Evolutionary conservation across 164 flowering plant species (phyloP), one percentile per base, ranked within the genome.

Genomic region (Litsea cubeba): DNA sequence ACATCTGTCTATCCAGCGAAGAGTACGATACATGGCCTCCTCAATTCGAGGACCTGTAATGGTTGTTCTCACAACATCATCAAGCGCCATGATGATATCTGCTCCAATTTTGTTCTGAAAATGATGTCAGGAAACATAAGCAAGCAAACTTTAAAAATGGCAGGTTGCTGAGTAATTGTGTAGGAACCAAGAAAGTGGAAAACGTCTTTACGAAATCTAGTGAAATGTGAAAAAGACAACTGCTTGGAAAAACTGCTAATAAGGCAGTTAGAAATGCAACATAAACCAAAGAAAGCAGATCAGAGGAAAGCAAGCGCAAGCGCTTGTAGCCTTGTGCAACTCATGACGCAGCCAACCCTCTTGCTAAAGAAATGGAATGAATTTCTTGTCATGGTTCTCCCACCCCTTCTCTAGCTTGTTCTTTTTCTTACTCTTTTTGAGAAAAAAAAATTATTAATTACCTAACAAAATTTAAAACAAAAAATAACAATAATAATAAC

Each of bases 21-120:
- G 88, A 49, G 99, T 96, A 10, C 98, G 96, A 81, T 95, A 86
- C 98, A 91, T 93, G 64, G 98, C 98, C 85, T 96, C 98, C 90
- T 96, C 94, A 72, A 96, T 84, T 71, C 98, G 78, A 72, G 97
- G 98, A 71, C 97, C 98, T 46, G 97, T 96, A 76, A 85, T 92
- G 69, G 99, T 93, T 49, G 98, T 93, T 79, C 73, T 90, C 50
- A 93, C 98, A 50, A 93, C 98, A 84, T 96, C 99, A 86, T 96
- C 99, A 76, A 96, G 97, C 69, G 98, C 99, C 99, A 94, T 96
- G 65, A 96, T 96, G 69, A 94, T 94, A 83, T 96, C 99, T 75
- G 98, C 98, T 77, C 99, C 99, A 77, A 96, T 93, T 84, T 86
- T 88, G 77, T 95, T 95, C 98, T 95, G 97, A 74, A 85, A 54